These are phyloP conservation scores for Castanopsis chinensis DNA, from an alignment of 306 rosid species.

Conservation along the genomic window DNA sequence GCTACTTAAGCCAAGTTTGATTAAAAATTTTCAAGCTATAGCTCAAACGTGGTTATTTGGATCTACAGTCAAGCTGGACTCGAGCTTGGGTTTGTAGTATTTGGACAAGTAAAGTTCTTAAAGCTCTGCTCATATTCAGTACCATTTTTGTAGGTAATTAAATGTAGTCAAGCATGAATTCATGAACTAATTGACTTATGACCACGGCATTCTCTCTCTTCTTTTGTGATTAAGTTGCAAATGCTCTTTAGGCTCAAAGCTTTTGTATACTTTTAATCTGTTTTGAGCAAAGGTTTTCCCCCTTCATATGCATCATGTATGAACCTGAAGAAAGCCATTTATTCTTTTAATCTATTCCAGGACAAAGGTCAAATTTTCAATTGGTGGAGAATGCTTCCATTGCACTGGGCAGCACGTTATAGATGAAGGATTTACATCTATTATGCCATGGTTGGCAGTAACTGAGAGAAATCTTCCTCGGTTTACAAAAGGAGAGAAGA, in stretches of 20 bases:
- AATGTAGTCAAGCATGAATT: too few relatives aligned
- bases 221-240: background rate
- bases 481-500: constrained; percentile 77
- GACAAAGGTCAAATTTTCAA: constrained; percentile 71
- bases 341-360: constrained; percentile 41
- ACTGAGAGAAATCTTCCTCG: constrained; percentile 81
- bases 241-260: background rate
- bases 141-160: too few relatives aligned
- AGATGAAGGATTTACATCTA: constrained; percentile 71
- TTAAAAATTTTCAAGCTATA: too few relatives aligned
- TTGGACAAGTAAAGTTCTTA: too few relatives aligned
- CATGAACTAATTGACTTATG: too few relatives aligned
- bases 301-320: background rate
- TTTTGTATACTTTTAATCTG: background rate
- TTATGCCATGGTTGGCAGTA: constrained; percentile 95
- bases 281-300: background rate
- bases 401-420: constrained; percentile 73
- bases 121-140: too few relatives aligned
- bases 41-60: too few relatives aligned
- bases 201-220: background rate
- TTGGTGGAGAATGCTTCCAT: constrained; percentile 83
- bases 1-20: too few relatives aligned
- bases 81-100: too few relatives aligned
- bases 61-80: too few relatives aligned
- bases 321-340: constrained; percentile 1